phyloP scores from a whole-genome alignment of 2,329 filamentous ascomycete genomes.

The Stachybotrys echinatus region DNA sequence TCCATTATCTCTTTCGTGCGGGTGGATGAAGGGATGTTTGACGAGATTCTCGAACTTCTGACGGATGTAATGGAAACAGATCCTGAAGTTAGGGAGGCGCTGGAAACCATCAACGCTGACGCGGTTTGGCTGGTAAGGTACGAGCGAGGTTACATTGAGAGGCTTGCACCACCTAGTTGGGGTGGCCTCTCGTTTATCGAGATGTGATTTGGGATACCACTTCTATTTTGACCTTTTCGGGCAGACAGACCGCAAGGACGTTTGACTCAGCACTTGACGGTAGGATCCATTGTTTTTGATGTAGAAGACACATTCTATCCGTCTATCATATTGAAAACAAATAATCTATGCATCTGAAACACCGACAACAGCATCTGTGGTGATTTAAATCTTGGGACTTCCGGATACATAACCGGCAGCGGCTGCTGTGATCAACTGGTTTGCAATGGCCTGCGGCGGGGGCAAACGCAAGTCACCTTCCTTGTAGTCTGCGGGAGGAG shows the following conservation, averaged over 20 bases:
- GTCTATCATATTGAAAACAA: background rate
- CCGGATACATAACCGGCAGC: conserved; percentile 64
- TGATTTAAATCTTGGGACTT: conserved; percentile 42
- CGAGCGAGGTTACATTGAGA: conserved; percentile 34
- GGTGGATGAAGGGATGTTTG: conserved; percentile 65
- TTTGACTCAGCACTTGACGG: too few relatives aligned
- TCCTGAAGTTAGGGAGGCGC: conserved; percentile 44
- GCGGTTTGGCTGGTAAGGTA: conserved; percentile 68
- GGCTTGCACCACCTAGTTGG: conserved; percentile 31
- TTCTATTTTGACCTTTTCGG: too few relatives aligned
- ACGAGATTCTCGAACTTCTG: conserved; percentile 63
- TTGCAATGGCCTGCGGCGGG: conserved; percentile 83
- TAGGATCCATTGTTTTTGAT: background rate
- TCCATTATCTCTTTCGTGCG: conserved; percentile 57
- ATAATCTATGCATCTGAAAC: background rate
- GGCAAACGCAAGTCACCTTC: conserved; percentile 77
- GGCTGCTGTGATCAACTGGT: conserved; percentile 79
- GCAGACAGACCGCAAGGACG: too few relatives aligned
- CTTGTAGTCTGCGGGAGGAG: conserved; percentile 60
- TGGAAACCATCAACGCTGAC: conserved; percentile 65
- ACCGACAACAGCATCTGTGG: background rate
- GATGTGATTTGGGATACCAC: conserved; percentile 12
- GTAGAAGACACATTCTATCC: background rate
- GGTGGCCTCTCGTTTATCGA: conserved; percentile 35
- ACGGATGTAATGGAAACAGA: conserved; percentile 40